These are phyloP conservation scores for Echium plantagineum DNA, from an alignment of 257 asterid species.

Conservation along the genomic window DNA sequence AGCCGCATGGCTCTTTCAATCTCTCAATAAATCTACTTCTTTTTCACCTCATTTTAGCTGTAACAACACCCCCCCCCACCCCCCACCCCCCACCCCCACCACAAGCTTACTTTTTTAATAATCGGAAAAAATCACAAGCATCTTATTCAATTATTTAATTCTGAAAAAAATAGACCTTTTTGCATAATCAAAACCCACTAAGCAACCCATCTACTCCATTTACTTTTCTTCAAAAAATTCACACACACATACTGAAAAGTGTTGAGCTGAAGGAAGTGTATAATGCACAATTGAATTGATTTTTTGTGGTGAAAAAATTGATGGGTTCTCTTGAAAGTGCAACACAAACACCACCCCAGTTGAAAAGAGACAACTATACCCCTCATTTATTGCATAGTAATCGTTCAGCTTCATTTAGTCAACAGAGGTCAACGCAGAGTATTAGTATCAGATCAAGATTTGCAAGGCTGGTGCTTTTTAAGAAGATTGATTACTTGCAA, in stretches of 20 bases:
- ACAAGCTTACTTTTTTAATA: not conserved
- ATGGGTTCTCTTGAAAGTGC: conserved; percentile 82
- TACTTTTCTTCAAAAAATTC: not conserved
- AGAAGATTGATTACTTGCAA: conserved; percentile 45
- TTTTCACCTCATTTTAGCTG: too few species aligned
- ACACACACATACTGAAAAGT: not conserved
- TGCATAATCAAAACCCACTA: not conserved
- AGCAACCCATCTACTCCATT: not conserved
- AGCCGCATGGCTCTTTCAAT: conserved; percentile 2
- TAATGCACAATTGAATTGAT: not conserved
- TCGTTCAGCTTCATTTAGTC: conserved; percentile 42
- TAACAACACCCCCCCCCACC: too few species aligned
- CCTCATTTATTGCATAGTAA: conserved; percentile 7
- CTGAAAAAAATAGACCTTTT: not conserved
- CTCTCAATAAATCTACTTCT: not conserved
- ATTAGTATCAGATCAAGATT: conserved; percentile 67
- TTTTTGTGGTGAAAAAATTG: conserved; percentile 25
- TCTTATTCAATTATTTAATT: conserved; percentile 16
- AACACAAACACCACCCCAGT: conserved; percentile 11
- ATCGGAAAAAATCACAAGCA: conserved; percentile 8
- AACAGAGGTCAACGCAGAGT: conserved; percentile 18
- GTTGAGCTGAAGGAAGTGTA: not conserved
- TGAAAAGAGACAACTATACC: too few species aligned
- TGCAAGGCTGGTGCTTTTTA: conserved; percentile 43
- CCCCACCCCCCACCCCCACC: too few species aligned